Evolutionary conservation across 176 grass and related monocot genomes (phyloP).

Genomic region (Musa itinerans): DNA sequence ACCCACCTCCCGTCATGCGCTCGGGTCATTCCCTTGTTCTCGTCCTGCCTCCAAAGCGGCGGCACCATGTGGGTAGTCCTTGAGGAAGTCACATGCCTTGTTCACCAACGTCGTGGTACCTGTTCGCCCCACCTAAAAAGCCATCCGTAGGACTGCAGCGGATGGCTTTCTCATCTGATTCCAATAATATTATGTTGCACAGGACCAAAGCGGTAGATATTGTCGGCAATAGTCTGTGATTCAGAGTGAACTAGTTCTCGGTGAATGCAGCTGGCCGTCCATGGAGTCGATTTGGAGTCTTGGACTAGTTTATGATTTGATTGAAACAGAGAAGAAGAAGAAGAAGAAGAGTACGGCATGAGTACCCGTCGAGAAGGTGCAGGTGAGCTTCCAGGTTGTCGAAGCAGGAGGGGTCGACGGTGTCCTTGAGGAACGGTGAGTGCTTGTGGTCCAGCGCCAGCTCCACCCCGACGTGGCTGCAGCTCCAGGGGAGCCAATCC

Average conservation of each 20-base stretch:
- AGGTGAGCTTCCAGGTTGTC: constrained; percentile 19
- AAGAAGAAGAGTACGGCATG: not conserved
- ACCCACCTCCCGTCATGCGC: constrained; percentile 11
- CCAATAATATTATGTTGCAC: too few species aligned
- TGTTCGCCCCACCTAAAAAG: too few species aligned
- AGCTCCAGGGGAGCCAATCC: too few species aligned
- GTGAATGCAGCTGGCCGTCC: too few species aligned
- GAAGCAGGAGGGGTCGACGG: constrained; percentile 6
- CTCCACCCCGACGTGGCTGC: constrained; percentile 5
- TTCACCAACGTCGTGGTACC: constrained; percentile 9
- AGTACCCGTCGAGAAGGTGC: constrained; percentile 16
- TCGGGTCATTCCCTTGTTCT: constrained; percentile 14
- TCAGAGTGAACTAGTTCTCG: too few species aligned
- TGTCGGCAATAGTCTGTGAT: too few species aligned
- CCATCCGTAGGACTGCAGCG: too few species aligned
- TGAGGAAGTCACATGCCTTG: constrained; percentile 15
- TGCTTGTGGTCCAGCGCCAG: constrained; percentile 12
- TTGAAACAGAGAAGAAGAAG: not conserved
- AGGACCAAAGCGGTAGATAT: too few species aligned
- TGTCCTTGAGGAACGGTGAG: constrained; percentile 11
- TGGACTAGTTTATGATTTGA: too few species aligned
- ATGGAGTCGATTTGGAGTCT: too few species aligned
- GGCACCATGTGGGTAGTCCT: constrained; percentile 15
- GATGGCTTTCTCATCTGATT: too few species aligned
- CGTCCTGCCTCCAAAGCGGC: constrained; percentile 14